Percentiles rank a stretch among this genome's conserved stretches.
Conservation (phyloP, 176 grass and related monocot species). For the Musa schizocarpa region DNA sequence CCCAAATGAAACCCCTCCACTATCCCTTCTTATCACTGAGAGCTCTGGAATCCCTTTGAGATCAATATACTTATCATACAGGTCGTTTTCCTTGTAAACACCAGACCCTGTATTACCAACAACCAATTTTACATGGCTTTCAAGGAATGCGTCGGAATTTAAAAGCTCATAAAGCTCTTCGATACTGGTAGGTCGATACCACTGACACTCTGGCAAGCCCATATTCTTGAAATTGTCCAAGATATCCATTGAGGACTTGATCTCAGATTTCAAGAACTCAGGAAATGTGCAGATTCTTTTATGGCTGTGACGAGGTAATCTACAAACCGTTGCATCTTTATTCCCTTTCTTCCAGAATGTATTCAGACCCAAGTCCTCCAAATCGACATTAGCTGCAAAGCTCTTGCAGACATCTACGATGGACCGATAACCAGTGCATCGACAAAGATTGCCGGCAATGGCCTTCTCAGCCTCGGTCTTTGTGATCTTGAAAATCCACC, state of each 20-base stretch:
- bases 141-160: slow-evolving; percentile 26
- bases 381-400: slow-evolving; percentile 60
- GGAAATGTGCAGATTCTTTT: slow-evolving; percentile 50
- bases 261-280: slow-evolving; percentile 68
- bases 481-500: slow-evolving; percentile 67
- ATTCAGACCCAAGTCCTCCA: slow-evolving; percentile 81
- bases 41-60: slow-evolving; percentile 57
- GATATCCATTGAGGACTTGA: slow-evolving; percentile 30
- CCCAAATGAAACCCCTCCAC: slow-evolving; percentile 51
- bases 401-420: slow-evolving; percentile 84
- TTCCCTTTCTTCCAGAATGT: slow-evolving; percentile 63
- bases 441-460: slow-evolving; percentile 67
- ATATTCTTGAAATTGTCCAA: neutral
- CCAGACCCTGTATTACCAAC: slow-evolving; percentile 68
- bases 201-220: slow-evolving; percentile 3
- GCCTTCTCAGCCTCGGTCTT: slow-evolving; percentile 51
- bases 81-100: slow-evolving; percentile 60
- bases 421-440: slow-evolving; percentile 66
- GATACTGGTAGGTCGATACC: slow-evolving; percentile 49
- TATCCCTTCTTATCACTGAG: slow-evolving; percentile 32
- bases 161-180: slow-evolving; percentile 45
- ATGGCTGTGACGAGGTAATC: slow-evolving; percentile 33
- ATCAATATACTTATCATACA: slow-evolving; percentile 51
- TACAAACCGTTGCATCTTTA: slow-evolving; percentile 13
- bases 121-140: slow-evolving; percentile 47